phyloP scores from a whole-genome alignment of 345 rosid species.

The Litchi chinensis region DNA sequence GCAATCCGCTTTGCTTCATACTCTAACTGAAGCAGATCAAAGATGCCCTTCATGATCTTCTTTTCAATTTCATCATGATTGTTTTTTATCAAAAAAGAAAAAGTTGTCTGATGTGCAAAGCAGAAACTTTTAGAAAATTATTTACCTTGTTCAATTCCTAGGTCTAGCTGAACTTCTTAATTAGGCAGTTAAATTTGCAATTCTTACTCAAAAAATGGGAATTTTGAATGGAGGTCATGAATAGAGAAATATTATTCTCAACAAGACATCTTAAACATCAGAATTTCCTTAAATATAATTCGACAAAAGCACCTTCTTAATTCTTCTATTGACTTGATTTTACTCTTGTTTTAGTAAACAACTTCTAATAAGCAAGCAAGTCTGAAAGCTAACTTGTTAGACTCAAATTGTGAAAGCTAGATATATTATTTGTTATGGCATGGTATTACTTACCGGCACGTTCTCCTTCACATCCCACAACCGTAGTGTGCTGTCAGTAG shows the following conservation, averaged over 20 bases:
- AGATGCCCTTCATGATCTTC: neutral
- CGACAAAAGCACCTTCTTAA: neutral
- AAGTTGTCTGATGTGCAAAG: neutral
- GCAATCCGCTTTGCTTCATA: neutral
- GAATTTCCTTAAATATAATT: neutral
- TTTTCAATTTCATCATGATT: neutral
- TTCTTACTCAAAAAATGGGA: neutral
- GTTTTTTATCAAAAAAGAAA: neutral
- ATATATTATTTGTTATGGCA: neutral
- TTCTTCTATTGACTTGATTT: neutral
- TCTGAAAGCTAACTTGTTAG: neutral
- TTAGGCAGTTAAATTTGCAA: neutral
- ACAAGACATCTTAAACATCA: neutral
- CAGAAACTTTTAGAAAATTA: neutral
- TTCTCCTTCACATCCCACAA: constrained; percentile 96
- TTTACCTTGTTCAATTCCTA: neutral
- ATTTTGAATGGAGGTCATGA: neutral
- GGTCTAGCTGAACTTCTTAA: neutral
- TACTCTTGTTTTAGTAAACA: neutral
- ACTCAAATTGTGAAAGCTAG: constrained; percentile 1
- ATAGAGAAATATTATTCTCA: neutral
- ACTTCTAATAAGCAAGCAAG: neutral
- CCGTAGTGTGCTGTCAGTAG: constrained; percentile 93
- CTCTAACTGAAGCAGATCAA: neutral
- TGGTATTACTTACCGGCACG: constrained; percentile 58